These are phyloP conservation scores for Elsinoe perseae DNA, from an alignment of 2,329 filamentous ascomycete species.

Conservation along the genomic window DNA sequence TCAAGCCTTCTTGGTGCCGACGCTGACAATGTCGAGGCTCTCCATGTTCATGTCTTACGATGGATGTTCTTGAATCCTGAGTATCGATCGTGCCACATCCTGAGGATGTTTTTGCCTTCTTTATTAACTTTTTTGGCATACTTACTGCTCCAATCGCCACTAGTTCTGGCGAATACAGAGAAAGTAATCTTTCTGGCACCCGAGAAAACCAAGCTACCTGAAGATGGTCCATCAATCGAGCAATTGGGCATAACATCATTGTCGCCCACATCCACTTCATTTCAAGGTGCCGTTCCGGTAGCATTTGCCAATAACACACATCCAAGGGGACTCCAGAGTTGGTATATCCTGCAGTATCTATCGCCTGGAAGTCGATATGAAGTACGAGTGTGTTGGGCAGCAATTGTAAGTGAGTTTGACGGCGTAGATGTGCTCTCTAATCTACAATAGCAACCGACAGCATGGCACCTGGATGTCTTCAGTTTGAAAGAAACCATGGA, in stretches of 20 bases:
- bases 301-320: conserved; percentile 54
- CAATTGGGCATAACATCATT: conserved; percentile 59
- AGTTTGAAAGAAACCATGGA: conserved; percentile 15
- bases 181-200: conserved; percentile 84
- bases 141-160: conserved; percentile 9
- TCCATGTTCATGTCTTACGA: background rate
- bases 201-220: conserved; percentile 47
- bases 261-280: conserved; percentile 47
- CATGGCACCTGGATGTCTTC: background rate
- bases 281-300: conserved; percentile 59
- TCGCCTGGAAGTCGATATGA: conserved; percentile 74
- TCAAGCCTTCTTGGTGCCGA: background rate
- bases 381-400: conserved; percentile 85
- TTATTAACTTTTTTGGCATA: conserved; percentile 4
- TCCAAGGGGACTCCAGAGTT: conserved; percentile 57
- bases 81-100: background rate
- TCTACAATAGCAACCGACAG: conserved; percentile 8
- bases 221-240: conserved; percentile 49
- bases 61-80: background rate
- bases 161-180: conserved; percentile 66
- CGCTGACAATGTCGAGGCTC: background rate
- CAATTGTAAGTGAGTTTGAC: conserved; percentile 58
- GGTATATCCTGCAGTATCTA: conserved; percentile 69
- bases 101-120: background rate
- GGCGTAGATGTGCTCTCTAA: background rate